Evolutionary conservation across 2,329 filamentous ascomycete species (phyloP).

Genomic region (Pseudopithomyces chartarum): DNA sequence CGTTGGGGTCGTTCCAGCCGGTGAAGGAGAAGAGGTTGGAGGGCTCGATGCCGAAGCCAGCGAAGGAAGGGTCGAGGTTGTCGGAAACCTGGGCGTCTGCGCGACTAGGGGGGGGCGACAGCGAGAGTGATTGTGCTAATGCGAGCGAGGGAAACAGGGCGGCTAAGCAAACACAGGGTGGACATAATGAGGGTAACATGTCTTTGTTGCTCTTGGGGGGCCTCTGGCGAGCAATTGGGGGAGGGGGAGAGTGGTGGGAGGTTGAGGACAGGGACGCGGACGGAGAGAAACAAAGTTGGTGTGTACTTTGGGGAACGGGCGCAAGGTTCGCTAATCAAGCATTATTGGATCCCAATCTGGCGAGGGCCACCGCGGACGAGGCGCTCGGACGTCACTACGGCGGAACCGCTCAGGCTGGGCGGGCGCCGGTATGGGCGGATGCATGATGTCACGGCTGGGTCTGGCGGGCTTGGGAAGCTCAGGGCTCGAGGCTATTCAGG

Average conservation of each 20-base stretch:
- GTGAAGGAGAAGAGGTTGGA: slow-evolving; percentile 60
- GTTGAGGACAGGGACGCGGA: background rate
- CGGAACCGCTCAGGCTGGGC: background rate
- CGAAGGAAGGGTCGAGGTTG: slow-evolving; percentile 51
- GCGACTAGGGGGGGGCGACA: slow-evolving; percentile 36
- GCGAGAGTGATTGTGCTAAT: slow-evolving; percentile 38
- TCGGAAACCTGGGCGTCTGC: slow-evolving; percentile 36
- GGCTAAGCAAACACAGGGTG: slow-evolving; percentile 19
- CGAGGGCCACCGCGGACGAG: background rate
- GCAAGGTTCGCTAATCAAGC: slow-evolving; percentile 1
- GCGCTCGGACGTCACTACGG: background rate
- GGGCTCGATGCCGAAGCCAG: slow-evolving; percentile 59
- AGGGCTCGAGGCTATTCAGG: background rate
- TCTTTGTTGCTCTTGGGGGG: background rate
- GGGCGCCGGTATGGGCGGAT: background rate
- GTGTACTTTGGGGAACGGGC: background rate
- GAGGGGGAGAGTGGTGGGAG: background rate
- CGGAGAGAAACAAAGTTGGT: background rate
- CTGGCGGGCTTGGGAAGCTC: background rate
- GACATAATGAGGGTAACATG: slow-evolving; percentile 24
- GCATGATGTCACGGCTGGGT: background rate
- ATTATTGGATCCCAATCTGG: slow-evolving; percentile 5
- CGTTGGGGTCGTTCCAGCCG: slow-evolving; percentile 49
- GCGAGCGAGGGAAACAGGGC: slow-evolving; percentile 11
- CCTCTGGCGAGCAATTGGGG: background rate